Percentiles rank a stretch among this genome's conserved stretches.
Evolutionary conservation across 2,329 filamentous ascomycete species (phyloP).

Genomic region (Cladorrhinum sp.): DNA sequence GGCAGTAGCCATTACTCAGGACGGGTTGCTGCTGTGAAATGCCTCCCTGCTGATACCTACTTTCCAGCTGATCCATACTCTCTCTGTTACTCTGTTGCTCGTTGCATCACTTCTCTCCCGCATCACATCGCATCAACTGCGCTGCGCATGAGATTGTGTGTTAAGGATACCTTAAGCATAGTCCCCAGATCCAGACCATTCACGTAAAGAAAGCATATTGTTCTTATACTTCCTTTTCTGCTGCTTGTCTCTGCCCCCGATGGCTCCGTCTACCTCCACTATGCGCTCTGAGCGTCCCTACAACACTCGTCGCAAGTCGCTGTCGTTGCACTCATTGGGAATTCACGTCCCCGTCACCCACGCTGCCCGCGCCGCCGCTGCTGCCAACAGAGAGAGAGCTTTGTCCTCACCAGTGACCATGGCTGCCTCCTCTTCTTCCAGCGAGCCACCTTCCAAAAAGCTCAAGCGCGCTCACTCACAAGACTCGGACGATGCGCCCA

Average conservation of each 20-base stretch:
- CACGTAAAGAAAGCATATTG: neutral
- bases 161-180: neutral
- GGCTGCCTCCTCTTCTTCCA: slow-evolving; percentile 30
- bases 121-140: neutral
- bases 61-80: neutral
- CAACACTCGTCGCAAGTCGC: slow-evolving; percentile 93
- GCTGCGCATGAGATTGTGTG: neutral
- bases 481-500: slow-evolving; percentile 32
- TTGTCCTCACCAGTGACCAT: slow-evolving; percentile 36
- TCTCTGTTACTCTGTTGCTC: neutral
- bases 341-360: slow-evolving; percentile 76
- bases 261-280: slow-evolving; percentile 12
- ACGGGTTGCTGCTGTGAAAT: neutral
- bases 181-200: no score
- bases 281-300: slow-evolving; percentile 66
- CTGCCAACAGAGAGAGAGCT: slow-evolving; percentile 32
- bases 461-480: slow-evolving; percentile 73
- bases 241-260: slow-evolving; percentile 2
- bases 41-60: no score
- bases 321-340: slow-evolving; percentile 88
- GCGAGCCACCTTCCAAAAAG: slow-evolving; percentile 53
- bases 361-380: slow-evolving; percentile 55
- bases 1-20: neutral
- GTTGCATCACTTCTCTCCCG: neutral
- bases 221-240: slow-evolving; percentile 3